Percentiles rank a stretch among this genome's conserved stretches.
phyloP scores from a whole-genome alignment of 768 basidiomycete species.

The Clitopilus hobsonii region DNA sequence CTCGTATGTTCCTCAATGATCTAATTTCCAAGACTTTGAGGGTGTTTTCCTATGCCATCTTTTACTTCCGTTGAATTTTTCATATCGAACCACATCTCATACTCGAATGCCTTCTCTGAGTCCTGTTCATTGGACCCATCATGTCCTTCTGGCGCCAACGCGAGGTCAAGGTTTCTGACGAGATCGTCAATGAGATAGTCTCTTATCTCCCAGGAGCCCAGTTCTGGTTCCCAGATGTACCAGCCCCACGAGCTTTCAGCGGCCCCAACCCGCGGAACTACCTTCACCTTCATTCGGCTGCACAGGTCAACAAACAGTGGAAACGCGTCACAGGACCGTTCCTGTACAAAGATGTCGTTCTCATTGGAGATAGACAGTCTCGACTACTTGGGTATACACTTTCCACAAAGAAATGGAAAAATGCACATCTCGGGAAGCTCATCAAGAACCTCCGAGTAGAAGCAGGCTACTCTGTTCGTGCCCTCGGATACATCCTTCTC shows the following conservation, averaged over 20 bases:
- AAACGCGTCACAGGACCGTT: background rate
- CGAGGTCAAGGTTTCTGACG: no score
- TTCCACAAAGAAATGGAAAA: background rate
- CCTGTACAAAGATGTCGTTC: background rate
- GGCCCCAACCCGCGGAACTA: background rate
- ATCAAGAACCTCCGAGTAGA: background rate
- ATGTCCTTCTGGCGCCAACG: no score
- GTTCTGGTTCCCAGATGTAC: background rate
- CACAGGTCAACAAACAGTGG: background rate
- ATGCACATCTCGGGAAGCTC: background rate
- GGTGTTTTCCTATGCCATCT: no score
- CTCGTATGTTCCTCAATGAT: no score
- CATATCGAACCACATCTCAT: no score
- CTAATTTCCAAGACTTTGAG: no score
- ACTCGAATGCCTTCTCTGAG: no score
- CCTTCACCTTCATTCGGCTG: background rate
- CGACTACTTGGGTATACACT: background rate
- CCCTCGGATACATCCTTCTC: background rate
- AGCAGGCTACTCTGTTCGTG: background rate
- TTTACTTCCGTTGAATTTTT: no score
- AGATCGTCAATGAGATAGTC: background rate
- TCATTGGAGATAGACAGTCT: background rate
- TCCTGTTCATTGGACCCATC: no score
- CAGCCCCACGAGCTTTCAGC: background rate
- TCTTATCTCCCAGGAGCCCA: background rate